Conservation (phyloP, 2,329 filamentous ascomycete species). For the Penicillium olsonii region DNA sequence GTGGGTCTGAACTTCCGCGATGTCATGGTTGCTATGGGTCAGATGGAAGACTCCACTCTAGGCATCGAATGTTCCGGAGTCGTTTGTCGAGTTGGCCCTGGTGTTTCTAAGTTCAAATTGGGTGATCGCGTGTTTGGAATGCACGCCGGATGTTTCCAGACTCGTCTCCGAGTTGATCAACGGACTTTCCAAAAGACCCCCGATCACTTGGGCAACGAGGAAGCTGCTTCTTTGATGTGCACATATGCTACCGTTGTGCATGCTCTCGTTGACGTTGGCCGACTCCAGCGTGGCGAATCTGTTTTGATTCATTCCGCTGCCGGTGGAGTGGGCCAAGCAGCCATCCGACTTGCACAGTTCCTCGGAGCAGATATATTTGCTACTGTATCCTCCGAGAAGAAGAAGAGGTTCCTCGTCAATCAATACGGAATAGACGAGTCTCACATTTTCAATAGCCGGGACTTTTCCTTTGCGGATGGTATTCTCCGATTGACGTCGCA, state of each 20-base stretch:
- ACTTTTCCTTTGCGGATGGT: conserved; percentile 18
- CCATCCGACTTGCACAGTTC: conserved; percentile 21
- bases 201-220: conserved; percentile 2
- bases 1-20: conserved; percentile 5
- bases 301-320: conserved; percentile 28
- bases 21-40: conserved; percentile 4
- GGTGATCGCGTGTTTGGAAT: background rate
- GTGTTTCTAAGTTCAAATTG: background rate
- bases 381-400: conserved; percentile 25
- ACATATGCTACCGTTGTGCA: conserved; percentile 10
- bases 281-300: conserved; percentile 12
- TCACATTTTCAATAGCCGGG: conserved; percentile 28
- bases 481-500: conserved; percentile 22
- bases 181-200: background rate
- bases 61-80: conserved; percentile 1
- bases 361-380: conserved; percentile 20
- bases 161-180: background rate
- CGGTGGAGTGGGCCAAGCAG: conserved; percentile 21
- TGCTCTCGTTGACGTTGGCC: conserved; percentile 8
- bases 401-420: conserved; percentile 17
- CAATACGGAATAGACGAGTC: conserved; percentile 18
- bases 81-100: background rate
- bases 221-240: conserved; percentile 7
- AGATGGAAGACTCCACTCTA: background rate
- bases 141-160: background rate